phyloP scores from a whole-genome alignment of 2,329 filamentous ascomycete species.

The Cladosporium sp. region DNA sequence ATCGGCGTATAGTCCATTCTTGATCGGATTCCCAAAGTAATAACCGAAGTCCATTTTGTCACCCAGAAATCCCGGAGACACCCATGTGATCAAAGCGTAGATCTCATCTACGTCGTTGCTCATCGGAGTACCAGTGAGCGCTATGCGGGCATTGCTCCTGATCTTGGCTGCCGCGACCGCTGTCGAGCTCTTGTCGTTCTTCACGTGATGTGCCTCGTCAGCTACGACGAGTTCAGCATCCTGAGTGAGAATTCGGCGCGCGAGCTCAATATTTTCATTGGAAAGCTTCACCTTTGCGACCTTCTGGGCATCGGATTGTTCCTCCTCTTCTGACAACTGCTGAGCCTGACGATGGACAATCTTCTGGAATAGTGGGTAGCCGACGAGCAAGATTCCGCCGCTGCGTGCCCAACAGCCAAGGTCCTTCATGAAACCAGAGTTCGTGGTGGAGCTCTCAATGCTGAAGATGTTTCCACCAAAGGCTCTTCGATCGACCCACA shows the following conservation, averaged over 20 bases:
- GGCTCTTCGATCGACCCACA: conserved; percentile 58
- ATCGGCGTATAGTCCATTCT: conserved; percentile 64
- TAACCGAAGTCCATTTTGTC: conserved; percentile 61
- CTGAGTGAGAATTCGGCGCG: conserved; percentile 51
- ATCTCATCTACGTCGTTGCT: conserved; percentile 83
- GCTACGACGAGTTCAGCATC: conserved; percentile 70
- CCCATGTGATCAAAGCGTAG: conserved; percentile 82
- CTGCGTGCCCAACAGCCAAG: conserved; percentile 57
- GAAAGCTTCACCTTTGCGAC: neutral
- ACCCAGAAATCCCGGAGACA: conserved; percentile 74
- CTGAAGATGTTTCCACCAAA: conserved; percentile 41
- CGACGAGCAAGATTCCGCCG: conserved; percentile 73
- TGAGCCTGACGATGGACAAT: conserved; percentile 38
- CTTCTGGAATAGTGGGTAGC: conserved; percentile 65
- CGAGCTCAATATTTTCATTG: conserved; percentile 34
- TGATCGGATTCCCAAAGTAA: conserved; percentile 70
- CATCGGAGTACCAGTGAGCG: conserved; percentile 80
- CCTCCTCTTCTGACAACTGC: conserved; percentile 46
- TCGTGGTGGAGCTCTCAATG: conserved; percentile 46
- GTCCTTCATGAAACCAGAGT: conserved; percentile 36
- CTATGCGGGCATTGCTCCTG: conserved; percentile 67
- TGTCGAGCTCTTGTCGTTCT: conserved; percentile 57
- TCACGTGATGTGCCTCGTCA: conserved; percentile 80
- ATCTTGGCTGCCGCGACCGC: conserved; percentile 56
- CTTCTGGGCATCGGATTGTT: neutral